Percentiles rank a stretch among this genome's conserved stretches.
Evolutionary conservation across 2,329 filamentous ascomycete genomes (phyloP).

Genomic region (Aureobasidium sp.): DNA sequence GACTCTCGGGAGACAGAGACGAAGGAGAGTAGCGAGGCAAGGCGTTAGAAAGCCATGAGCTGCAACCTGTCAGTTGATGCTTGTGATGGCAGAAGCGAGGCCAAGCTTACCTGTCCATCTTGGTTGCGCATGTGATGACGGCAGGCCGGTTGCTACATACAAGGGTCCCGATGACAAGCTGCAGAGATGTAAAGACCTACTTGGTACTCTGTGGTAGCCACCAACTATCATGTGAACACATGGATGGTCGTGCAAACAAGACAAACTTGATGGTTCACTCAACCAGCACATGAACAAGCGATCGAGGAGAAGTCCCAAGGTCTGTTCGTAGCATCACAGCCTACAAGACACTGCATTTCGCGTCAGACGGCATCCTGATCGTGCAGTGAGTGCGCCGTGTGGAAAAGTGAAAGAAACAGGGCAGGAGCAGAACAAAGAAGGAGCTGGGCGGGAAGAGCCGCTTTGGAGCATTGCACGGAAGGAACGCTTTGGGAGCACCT

Average conservation of each 20-base stretch:
- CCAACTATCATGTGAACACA: constrained; percentile 14
- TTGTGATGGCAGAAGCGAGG: background rate
- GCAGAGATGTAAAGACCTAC: background rate
- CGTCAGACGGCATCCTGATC: too few species aligned
- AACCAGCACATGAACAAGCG: too few species aligned
- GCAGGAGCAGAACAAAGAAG: constrained; percentile 3
- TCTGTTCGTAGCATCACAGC: too few species aligned
- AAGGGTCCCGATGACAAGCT: background rate
- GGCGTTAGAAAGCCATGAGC: constrained; percentile 16
- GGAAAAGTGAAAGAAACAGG: background rate
- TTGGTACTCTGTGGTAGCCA: too few species aligned
- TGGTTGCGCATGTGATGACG: background rate
- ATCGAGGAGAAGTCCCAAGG: too few species aligned
- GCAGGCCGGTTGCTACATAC: background rate
- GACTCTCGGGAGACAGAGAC: constrained; percentile 8
- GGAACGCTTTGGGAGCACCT: background rate
- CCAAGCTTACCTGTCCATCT: constrained; percentile 12
- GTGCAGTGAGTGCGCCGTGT: too few species aligned
- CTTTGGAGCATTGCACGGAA: background rate
- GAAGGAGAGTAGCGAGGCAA: constrained; percentile 11
- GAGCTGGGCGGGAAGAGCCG: constrained; percentile 11
- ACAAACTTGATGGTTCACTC: background rate
- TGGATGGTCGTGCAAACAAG: constrained; percentile 10
- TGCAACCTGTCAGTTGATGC: background rate
- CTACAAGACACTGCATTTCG: too few species aligned